Evolutionary conservation across 495 filamentous ascomycete species (phyloP).

Genomic region (Terfezia claveryi): DNA sequence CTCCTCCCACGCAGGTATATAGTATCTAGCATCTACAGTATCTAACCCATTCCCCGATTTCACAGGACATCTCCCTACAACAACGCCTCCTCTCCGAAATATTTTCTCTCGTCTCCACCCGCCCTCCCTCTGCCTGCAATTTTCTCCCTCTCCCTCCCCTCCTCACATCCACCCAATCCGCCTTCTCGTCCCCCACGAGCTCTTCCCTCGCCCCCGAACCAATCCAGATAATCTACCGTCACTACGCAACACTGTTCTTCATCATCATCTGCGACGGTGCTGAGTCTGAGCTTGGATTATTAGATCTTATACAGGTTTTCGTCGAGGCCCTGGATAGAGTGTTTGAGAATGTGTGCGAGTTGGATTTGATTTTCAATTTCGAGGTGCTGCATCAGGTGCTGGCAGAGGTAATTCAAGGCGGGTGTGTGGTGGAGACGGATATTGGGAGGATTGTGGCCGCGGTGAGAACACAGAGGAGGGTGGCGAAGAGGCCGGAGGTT

Average conservation of each 20-base stretch:
- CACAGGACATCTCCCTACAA: slow-evolving; percentile 31
- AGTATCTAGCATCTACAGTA: neutral
- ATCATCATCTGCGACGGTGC: slow-evolving; percentile 95
- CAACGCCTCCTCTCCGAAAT: slow-evolving; percentile 93
- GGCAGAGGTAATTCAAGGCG: slow-evolving; percentile 87
- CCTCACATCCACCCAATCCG: slow-evolving; percentile 24
- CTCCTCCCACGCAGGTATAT: neutral
- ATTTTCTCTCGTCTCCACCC: slow-evolving; percentile 85
- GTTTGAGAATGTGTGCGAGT: slow-evolving; percentile 95
- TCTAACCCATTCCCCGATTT: neutral
- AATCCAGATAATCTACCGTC: slow-evolving; percentile 89
- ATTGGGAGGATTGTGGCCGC: slow-evolving; percentile 69
- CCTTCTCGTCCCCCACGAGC: slow-evolving; percentile 26
- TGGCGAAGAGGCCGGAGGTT: slow-evolving; percentile 42
- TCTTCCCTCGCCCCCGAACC: slow-evolving; percentile 58
- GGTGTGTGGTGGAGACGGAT: slow-evolving; percentile 85
- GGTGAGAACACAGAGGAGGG: slow-evolving; percentile 53
- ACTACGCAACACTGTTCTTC: slow-evolving; percentile 96
- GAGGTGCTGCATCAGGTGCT: slow-evolving; percentile 84
- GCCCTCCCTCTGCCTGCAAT: slow-evolving; percentile 75
- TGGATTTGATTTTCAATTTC: slow-evolving; percentile 97
- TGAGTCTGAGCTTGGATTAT: slow-evolving; percentile 81
- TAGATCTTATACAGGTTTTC: slow-evolving; percentile 94
- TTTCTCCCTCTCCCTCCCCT: slow-evolving; percentile 45
- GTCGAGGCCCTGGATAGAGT: slow-evolving; percentile 85